Percentiles rank a stretch among this genome's conserved stretches.
Conservation (phyloP, 2,329 filamentous ascomycete species). For the Nigrospora sphaerica region DNA sequence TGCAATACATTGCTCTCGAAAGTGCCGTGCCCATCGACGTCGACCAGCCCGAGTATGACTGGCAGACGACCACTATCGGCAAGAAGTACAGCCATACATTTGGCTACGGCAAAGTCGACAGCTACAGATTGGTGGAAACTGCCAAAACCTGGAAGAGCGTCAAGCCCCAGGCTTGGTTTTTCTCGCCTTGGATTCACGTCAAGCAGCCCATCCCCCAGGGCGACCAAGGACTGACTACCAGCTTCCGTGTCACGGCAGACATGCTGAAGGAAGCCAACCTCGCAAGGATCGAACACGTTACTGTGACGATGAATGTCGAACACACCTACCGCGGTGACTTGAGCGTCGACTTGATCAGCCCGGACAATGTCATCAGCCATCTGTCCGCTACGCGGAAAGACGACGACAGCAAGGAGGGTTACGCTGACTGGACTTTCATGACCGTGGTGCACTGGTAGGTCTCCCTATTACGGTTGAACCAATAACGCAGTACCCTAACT, state of each 20-base stretch:
- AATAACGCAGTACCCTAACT: not conserved
- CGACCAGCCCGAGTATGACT: conserved; percentile 53
- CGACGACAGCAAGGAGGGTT: conserved; percentile 63
- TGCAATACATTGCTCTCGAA: conserved; percentile 84
- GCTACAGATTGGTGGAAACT: conserved; percentile 73
- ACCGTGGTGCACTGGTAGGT: conserved; percentile 88
- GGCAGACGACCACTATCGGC: conserved; percentile 74
- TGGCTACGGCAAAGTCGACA: conserved; percentile 93
- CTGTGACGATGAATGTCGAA: conserved; percentile 92
- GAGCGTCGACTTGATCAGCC: conserved; percentile 85
- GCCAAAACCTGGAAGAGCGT: conserved; percentile 82
- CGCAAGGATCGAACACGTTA: conserved; percentile 85
- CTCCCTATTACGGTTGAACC: not conserved
- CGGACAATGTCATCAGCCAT: conserved; percentile 73
- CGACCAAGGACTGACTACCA: conserved; percentile 66
- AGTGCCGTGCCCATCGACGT: conserved; percentile 76
- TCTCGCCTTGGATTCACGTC: conserved; percentile 89
- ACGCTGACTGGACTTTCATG: conserved; percentile 98
- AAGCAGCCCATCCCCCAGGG: conserved; percentile 82
- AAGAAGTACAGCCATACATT: conserved; percentile 90
- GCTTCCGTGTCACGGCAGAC: conserved; percentile 74
- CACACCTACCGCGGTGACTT: conserved; percentile 85
- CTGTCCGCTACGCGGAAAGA: conserved; percentile 67
- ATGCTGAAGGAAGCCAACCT: conserved; percentile 80
- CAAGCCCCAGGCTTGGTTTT: conserved; percentile 93